Conservation (phyloP, 2,329 filamentous ascomycete genomes). For the Pyrenochaeta sp. region DNA sequence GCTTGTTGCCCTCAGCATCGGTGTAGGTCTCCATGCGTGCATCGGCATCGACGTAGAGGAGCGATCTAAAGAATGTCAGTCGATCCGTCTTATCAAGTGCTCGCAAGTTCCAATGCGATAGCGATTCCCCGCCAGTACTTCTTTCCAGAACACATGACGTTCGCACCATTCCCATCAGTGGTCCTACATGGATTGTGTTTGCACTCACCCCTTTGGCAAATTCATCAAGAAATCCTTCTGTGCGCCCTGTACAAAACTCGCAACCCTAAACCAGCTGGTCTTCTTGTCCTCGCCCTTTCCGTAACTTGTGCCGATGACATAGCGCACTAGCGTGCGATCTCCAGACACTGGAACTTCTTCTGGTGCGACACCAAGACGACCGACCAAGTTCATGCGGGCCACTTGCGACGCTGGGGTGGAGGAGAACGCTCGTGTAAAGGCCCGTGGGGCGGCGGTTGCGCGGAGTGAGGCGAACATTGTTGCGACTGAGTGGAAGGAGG, state of each 20-base stretch:
- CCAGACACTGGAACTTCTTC: conserved; percentile 78
- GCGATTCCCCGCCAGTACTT: too few species aligned
- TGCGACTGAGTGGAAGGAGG: neutral
- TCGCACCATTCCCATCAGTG: too few species aligned
- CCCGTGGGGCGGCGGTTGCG: conserved; percentile 62
- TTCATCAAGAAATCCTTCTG: conserved; percentile 75
- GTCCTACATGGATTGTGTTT: neutral
- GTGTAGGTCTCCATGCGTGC: conserved; percentile 70
- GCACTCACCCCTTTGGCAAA: conserved; percentile 82
- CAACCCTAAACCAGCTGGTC: conserved; percentile 86
- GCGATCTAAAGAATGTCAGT: conserved; percentile 62
- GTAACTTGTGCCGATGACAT: conserved; percentile 74
- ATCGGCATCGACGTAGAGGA: conserved; percentile 86
- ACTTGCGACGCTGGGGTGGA: conserved; percentile 69
- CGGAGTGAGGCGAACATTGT: conserved; percentile 48
- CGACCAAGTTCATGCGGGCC: conserved; percentile 86
- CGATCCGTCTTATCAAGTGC: neutral
- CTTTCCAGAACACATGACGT: too few species aligned
- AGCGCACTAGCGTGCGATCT: conserved; percentile 79
- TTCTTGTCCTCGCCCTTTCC: conserved; percentile 75
- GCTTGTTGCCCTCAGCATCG: conserved; percentile 73
- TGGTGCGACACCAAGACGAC: conserved; percentile 81
- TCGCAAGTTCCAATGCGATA: too few species aligned
- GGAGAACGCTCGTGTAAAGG: conserved; percentile 76
- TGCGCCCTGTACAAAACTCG: conserved; percentile 75